Evolutionary conservation across 129 eudicot species (phyloP), one percentile per base, ranked within the genome.

Genomic region (Helichrysum umbraculigerum): DNA sequence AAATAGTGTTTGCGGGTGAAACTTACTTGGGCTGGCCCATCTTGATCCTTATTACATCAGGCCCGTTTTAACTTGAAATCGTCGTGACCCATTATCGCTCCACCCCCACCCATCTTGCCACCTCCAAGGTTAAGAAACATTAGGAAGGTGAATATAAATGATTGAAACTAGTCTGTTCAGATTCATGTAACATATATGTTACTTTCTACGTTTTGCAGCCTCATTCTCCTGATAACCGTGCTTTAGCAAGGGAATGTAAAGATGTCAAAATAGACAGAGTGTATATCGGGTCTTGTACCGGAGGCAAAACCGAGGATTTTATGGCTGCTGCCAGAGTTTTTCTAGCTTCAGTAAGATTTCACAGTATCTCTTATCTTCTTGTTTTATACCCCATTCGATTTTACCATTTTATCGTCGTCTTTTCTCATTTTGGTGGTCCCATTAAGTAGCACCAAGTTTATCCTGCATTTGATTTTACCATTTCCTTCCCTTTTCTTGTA

Each of bases 201-300:
- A 61, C 17, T 17, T 9, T 69, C 16, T 42, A 14, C 20, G 3
- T 17, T 76, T 73, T 84, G 84, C 88, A 95, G 99, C 99, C 99
- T 81, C 95, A 95, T 80, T 95, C 99, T 59, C 99, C 99, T 33
- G 99, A 95, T 78, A 91, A 95, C 61, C 96, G 97, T 42, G 99
- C 91, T 66, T 85, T 86, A 84, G 99, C 99, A 54, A 80, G 97
- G 76, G 99, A 95, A 79, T 95, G 99, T 87, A 91, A 89, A 84
- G 95, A 95, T 81, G 97, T 91, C 63, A 95, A 89, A 82, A 91
- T 91, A 58, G 97, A 95, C 83, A 86, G 99, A 86, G 99, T 95
- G 10, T 95, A 95, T 66, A 95, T 95, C 80, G 99, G 99, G 64
- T 95, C 99, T 52, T 95, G 99, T 84, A 91, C 99, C 25, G 99